A percentile compares a stretch with the other conserved stretches of the same genome.
Evolutionary conservation across 179 eudicot species (phyloP).

Genomic region (Silene vulgaris): DNA sequence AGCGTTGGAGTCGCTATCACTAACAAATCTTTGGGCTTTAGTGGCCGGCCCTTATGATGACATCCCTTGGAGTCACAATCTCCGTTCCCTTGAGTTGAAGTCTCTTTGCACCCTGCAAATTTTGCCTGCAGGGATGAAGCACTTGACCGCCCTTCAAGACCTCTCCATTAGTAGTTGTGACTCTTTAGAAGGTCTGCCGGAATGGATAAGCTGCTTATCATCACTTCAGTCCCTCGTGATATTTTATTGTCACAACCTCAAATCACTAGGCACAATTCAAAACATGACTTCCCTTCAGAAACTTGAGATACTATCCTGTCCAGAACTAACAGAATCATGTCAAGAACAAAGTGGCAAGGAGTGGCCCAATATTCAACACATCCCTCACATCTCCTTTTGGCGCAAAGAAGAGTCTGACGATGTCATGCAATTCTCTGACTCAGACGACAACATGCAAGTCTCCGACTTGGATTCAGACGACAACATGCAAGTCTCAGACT

Average conservation of each 20-base stretch:
- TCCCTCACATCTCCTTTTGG: background rate
- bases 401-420: too few relatives aligned
- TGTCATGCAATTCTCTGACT: too few relatives aligned
- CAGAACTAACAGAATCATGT: background rate
- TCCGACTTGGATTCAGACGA: too few relatives aligned
- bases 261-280: conserved; percentile 2
- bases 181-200: background rate
- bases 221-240: conserved; percentile 13
- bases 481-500: too few relatives aligned
- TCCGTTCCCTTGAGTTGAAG: background rate
- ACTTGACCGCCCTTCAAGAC: conserved; percentile 15
- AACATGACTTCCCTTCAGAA: conserved; percentile 8
- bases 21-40: too few relatives aligned
- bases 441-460: too few relatives aligned
- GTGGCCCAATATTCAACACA: conserved; percentile 19
- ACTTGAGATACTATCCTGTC: background rate
- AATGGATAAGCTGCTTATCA: conserved; percentile 17
- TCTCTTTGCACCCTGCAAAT: background rate
- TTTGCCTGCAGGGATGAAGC: conserved; percentile 9
- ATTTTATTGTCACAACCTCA: background rate
- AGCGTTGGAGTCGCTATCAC: too few relatives aligned
- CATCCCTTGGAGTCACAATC: too few relatives aligned
- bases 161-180: background rate
- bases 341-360: background rate
- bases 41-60: too few relatives aligned